These are phyloP conservation scores for Penicillium aurantiogriseum DNA, from an alignment of 2,329 filamentous ascomycete genomes.

Conservation along the genomic window DNA sequence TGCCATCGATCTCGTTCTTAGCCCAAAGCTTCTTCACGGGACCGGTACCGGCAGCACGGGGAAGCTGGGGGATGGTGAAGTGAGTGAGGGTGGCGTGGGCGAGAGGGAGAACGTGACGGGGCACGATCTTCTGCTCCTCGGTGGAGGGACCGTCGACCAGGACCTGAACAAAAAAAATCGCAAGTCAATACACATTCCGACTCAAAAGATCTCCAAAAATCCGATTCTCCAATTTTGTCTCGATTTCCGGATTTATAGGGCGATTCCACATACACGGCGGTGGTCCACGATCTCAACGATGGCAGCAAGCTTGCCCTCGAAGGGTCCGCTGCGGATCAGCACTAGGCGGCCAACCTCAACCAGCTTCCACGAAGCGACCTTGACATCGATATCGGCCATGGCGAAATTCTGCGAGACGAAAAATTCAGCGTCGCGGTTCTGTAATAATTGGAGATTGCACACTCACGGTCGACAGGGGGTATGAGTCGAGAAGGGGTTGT, in stretches of 20 bases:
- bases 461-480: slow-evolving; percentile 46
- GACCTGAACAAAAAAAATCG: slow-evolving; percentile 59
- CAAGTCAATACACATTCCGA: slow-evolving; percentile 21
- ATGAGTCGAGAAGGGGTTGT: slow-evolving; percentile 40
- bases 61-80: slow-evolving; percentile 81
- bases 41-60: slow-evolving; percentile 78
- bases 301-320: slow-evolving; percentile 79
- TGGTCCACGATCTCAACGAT: slow-evolving; percentile 99
- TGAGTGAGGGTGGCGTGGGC: slow-evolving; percentile 83
- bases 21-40: slow-evolving; percentile 87
- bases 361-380: slow-evolving; percentile 84
- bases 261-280: slow-evolving; percentile 80
- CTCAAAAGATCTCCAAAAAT: slow-evolving; percentile 5
- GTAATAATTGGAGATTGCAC: slow-evolving; percentile 13
- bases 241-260: slow-evolving; percentile 12
- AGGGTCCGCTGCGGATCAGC: slow-evolving; percentile 80
- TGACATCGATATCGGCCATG: slow-evolving; percentile 82
- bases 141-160: slow-evolving; percentile 92
- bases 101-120: slow-evolving; percentile 83
- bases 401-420: slow-evolving; percentile 56
- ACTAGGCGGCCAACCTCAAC: slow-evolving; percentile 98
- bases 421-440: slow-evolving; percentile 28
- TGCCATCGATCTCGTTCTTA: slow-evolving; percentile 83
- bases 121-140: slow-evolving; percentile 73
- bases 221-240: slow-evolving; percentile 9